These are phyloP conservation scores for Cladobotryum protrusum DNA, from an alignment of 2,329 filamentous ascomycete genomes.

Conservation along the genomic window DNA sequence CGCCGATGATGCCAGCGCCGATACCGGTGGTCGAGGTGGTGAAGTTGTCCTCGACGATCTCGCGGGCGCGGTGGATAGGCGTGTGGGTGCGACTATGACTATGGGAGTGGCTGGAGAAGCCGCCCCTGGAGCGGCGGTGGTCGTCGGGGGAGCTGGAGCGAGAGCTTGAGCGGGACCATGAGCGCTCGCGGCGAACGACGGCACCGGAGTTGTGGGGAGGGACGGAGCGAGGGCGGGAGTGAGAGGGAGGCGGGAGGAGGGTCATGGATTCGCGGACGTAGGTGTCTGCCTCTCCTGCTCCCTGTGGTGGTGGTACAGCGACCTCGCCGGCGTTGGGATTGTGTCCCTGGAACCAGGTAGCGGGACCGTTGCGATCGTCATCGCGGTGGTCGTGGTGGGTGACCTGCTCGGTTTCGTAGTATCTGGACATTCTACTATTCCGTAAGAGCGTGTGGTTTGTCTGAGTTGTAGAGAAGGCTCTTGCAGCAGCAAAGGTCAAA, in stretches of 20 bases:
- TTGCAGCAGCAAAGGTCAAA: background rate
- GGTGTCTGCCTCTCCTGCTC: conserved; percentile 10
- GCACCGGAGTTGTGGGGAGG: conserved; percentile 22
- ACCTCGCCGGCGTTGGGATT: background rate
- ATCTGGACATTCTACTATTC: conserved; percentile 14
- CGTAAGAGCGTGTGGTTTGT: no score
- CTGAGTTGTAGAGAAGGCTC: background rate
- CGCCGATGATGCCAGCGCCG: conserved; percentile 46
- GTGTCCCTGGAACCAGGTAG: background rate
- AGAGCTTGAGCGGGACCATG: conserved; percentile 13
- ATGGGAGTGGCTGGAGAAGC: conserved; percentile 7
- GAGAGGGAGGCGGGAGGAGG: conserved; percentile 20
- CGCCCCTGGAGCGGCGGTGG: conserved; percentile 15
- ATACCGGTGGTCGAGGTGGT: conserved; percentile 43
- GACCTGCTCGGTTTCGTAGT: conserved; percentile 26
- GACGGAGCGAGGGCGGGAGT: conserved; percentile 27
- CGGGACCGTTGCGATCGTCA: conserved; percentile 11
- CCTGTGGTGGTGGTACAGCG: background rate
- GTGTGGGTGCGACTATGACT: conserved; percentile 17
- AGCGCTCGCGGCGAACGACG: conserved; percentile 20
- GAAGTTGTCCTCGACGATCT: conserved; percentile 41
- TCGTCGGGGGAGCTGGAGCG: conserved; percentile 21
- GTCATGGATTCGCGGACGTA: conserved; percentile 25
- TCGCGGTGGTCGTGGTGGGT: conserved; percentile 21
- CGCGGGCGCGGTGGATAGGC: conserved; percentile 35